Evolutionary conservation across 805 yeast genomes (phyloP), one percentile per base, ranked within the genome.

Genomic region (Isabelozyma rhagii): DNA sequence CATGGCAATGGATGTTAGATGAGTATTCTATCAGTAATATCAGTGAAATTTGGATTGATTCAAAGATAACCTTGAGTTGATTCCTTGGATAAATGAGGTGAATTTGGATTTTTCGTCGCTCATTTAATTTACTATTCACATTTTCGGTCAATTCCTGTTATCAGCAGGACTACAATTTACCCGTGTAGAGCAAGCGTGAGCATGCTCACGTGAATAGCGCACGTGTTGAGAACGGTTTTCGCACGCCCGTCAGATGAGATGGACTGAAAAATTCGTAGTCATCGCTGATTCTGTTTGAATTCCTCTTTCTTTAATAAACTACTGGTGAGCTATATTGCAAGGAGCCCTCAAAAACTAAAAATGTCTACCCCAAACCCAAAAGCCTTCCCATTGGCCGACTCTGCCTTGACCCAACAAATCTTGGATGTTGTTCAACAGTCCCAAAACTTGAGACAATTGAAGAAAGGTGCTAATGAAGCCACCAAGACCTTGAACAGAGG

Each of bases 381-480:
- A 74, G 99, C 99, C 58, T 94, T 94, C 80, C 99, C 99, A 71
- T 83, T 94, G 69, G 97, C 99, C 66, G 98, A 94, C 72, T 86
- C 97, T 59, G 91, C 86, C 61, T 82, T 96, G 64, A 79, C 96
- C 60, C 97, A 94, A 80, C 97, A 93, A 79, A 93, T 94, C 75
- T 83, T 94, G 69, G 98, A 94, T 67, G 92, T 94, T 71, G 94
- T 89, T 64, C 99, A 94, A 80, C 99, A 94, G 80, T 90, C 97
- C 55, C 92, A 96, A 66, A 91, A 88, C 79, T 83, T 94, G 72
- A 91, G 98, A 82, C 99, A 94, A 79, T 84, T 94, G 75, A 94
- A 94, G 84, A 94, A 94, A 77, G 99, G 99, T 77, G 99, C 99
- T 62, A 94, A 94, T 75, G 99, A 94, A 80, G 96, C 98, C 68